phyloP scores from a whole-genome alignment of 2,329 filamentous ascomycete species.

The Graphilbum sp. region DNA sequence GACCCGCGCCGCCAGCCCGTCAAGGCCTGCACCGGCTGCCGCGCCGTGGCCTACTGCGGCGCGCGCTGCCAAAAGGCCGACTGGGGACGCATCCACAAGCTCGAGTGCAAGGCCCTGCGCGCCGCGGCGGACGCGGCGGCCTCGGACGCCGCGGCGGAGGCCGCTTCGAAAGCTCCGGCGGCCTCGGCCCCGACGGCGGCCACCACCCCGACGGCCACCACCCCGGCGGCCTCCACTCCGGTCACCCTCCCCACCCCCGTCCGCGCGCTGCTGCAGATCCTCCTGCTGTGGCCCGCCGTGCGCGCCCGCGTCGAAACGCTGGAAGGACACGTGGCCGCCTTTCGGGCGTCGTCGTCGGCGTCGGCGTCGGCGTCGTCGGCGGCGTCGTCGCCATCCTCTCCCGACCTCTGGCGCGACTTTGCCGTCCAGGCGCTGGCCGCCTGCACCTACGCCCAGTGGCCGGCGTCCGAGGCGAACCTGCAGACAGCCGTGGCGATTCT shows the following conservation, averaged over 20 bases:
- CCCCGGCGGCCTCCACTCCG: too few relatives aligned
- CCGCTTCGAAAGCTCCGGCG: too few relatives aligned
- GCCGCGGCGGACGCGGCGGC: constrained; percentile 17
- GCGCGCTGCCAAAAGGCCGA: constrained; percentile 34
- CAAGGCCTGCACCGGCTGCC: constrained; percentile 35
- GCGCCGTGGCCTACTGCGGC: constrained; percentile 36
- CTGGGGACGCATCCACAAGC: constrained; percentile 35
- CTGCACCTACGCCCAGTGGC: constrained; percentile 26
- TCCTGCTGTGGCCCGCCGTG: constrained; percentile 21
- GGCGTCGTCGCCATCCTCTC: neutral
- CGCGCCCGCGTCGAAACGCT: constrained; percentile 20
- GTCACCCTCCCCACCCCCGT: constrained; percentile 36
- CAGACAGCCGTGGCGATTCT: constrained; percentile 27
- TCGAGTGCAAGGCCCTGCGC: constrained; percentile 33
- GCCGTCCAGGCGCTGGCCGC: constrained; percentile 32
- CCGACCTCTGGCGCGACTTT: constrained; percentile 28
- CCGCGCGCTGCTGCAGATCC: constrained; percentile 33
- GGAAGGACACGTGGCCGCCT: constrained; percentile 28
- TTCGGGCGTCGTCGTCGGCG: constrained; percentile 12
- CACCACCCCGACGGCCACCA: too few relatives aligned
- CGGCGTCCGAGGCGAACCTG: constrained; percentile 19
- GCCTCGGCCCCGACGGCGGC: too few relatives aligned
- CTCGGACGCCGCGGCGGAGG: neutral
- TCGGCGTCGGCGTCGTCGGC: neutral
- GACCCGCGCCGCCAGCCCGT: constrained; percentile 6